Percentiles rank a stretch among this genome's conserved stretches.
Evolutionary conservation across 345 rosid genomes (phyloP).

Genomic region (Lepidium africanum): DNA sequence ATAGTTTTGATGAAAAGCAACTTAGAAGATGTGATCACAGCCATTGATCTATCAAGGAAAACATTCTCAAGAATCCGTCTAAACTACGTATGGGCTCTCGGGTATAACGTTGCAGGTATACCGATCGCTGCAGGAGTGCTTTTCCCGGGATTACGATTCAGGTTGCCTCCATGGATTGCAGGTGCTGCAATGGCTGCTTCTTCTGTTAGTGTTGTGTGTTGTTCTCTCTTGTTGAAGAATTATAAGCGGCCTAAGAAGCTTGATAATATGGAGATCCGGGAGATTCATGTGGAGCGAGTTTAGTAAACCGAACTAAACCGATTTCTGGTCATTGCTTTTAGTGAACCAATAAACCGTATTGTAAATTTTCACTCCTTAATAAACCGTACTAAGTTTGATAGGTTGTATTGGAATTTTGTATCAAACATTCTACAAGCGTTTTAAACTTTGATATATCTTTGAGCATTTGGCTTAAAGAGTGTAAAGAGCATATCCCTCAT

Average conservation of each 20-base stretch:
- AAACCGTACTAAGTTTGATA: no score
- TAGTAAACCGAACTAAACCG: constrained; percentile 2
- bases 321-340: not conserved
- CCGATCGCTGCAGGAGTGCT: constrained; percentile 86
- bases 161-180: constrained; percentile 95
- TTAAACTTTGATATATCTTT: no score
- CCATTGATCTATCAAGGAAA: constrained; percentile 78
- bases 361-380: not conserved
- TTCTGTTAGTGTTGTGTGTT: constrained; percentile 87
- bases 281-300: constrained; percentile 43
- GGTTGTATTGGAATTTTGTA: no score
- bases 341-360: not conserved
- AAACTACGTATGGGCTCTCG: constrained; percentile 92
- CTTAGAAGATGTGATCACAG: constrained; percentile 93
- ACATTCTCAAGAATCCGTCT: constrained; percentile 77
- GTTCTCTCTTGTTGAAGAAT: constrained; percentile 70
- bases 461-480: no score
- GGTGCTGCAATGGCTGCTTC: constrained; percentile 99
- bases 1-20: constrained; percentile 89
- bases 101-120: constrained; percentile 77
- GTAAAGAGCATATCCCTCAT: no score
- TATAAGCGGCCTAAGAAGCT: constrained; percentile 65
- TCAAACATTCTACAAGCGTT: no score
- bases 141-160: constrained; percentile 54
- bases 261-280: constrained; percentile 48